phyloP scores from a whole-genome alignment of 2,329 filamentous ascomycete species.

The Aureobasidium melanogenum region DNA sequence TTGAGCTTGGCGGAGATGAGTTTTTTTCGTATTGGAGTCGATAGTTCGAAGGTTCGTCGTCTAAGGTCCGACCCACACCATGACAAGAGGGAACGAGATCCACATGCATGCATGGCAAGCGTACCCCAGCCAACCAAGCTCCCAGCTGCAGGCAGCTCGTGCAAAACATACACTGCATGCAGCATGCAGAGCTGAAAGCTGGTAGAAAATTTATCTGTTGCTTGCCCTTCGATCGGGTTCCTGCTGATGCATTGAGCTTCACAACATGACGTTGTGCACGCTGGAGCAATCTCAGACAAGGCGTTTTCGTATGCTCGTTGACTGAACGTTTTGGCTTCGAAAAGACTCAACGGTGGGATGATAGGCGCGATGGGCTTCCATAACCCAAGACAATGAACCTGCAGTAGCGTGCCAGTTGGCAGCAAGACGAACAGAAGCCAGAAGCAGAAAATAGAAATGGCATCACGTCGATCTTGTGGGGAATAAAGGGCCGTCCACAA shows the following conservation, averaged over 20 bases:
- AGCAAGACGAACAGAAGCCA: background rate
- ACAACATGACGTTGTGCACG: background rate
- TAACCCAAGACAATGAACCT: constrained; percentile 6
- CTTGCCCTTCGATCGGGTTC: background rate
- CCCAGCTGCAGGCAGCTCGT: background rate
- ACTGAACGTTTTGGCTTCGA: background rate
- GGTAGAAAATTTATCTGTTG: background rate
- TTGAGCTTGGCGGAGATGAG: background rate
- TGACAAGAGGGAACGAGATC: constrained; percentile 5
- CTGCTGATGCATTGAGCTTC: background rate
- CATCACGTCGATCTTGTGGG: constrained; percentile 6
- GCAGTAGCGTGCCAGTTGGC: constrained; percentile 2
- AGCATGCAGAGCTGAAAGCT: background rate
- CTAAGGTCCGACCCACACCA: background rate
- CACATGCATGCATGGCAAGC: constrained; percentile 8
- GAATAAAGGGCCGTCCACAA: background rate
- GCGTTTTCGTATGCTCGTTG: constrained; percentile 12
- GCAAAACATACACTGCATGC: background rate
- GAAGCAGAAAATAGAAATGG: constrained; percentile 8
- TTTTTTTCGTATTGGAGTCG: constrained; percentile 9
- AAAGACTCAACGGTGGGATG: background rate
- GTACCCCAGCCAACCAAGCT: constrained; percentile 10
- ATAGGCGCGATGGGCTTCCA: background rate
- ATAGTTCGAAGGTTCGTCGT: constrained; percentile 2
- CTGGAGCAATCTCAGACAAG: background rate